Conservation (phyloP, 163 green algal species). For the Chlamydomonas reinhardtii region DNA sequence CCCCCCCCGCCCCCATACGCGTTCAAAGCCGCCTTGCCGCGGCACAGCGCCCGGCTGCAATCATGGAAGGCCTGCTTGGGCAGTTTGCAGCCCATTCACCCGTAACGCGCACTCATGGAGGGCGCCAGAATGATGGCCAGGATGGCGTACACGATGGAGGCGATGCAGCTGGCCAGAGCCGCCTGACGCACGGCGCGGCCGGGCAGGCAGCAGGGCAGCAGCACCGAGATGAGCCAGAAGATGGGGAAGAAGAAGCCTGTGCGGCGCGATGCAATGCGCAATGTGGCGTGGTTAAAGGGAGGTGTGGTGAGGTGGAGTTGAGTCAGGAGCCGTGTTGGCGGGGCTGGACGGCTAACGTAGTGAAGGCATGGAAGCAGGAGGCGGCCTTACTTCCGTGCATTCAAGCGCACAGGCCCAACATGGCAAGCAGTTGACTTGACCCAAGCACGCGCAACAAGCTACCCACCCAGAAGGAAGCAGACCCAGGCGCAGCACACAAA, state of each 20-base stretch:
- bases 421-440: no score
- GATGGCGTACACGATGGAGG: slow-evolving; percentile 6
- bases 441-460: no score
- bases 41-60: no score
- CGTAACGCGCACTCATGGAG: neutral
- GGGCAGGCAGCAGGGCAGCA: neutral
- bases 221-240: neutral
- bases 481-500: slow-evolving; percentile 5
- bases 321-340: no score
- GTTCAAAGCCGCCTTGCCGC: no score
- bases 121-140: neutral
- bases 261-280: neutral
- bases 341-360: no score
- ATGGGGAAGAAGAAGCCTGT: slow-evolving; percentile 1
- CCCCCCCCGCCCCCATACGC: no score
- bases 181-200: neutral
- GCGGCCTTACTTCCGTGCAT: no score
- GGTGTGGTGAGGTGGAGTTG: no score
- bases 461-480: slow-evolving; percentile 2
- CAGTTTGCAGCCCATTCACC: no score
- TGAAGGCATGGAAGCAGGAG: neutral
- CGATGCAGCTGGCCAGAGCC: neutral
- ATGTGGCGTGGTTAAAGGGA: neutral
- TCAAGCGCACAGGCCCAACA: no score
- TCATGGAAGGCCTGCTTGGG: no score